Percentiles rank a stretch among this genome's conserved stretches.
These are phyloP conservation scores for Tillandsia fasciculata DNA, from an alignment of 176 grass and related monocot species.

Conservation along the genomic window DNA sequence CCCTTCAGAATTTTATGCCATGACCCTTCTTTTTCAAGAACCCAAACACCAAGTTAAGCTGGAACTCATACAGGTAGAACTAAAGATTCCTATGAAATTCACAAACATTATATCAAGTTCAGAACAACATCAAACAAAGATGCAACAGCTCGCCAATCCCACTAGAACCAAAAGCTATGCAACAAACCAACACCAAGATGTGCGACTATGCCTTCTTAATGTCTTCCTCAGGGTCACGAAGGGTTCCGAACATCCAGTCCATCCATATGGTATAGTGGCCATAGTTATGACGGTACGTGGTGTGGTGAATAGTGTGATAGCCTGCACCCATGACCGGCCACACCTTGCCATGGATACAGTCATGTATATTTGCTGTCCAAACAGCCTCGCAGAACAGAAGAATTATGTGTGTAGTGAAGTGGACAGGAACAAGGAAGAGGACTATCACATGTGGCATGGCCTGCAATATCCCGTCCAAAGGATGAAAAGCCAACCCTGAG, in stretches of 20 bases:
- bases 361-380: constrained; percentile 94
- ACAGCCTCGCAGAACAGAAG: constrained; percentile 63
- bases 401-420: constrained; percentile 52
- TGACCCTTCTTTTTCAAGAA: no score
- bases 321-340: constrained; percentile 98
- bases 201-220: constrained; percentile 40
- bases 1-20: no score
- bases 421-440: constrained; percentile 53
- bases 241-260: constrained; percentile 94
- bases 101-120: no score
- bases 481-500: constrained; percentile 84
- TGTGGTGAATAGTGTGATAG: constrained; percentile 96
- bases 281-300: constrained; percentile 93
- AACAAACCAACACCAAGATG: not conserved
- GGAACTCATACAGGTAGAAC: no score
- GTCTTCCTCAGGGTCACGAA: constrained; percentile 63
- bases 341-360: constrained; percentile 89
- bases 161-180: not conserved
- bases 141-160: not conserved
- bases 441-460: constrained; percentile 74
- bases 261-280: constrained; percentile 95
- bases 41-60: no score
- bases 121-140: not conserved
- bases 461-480: constrained; percentile 90
- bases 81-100: no score